A percentile compares a stretch with the other conserved stretches of the same genome.
phyloP scores from a whole-genome alignment of 352 stramenopile species.

The Nothophytophthora sp. region DNA sequence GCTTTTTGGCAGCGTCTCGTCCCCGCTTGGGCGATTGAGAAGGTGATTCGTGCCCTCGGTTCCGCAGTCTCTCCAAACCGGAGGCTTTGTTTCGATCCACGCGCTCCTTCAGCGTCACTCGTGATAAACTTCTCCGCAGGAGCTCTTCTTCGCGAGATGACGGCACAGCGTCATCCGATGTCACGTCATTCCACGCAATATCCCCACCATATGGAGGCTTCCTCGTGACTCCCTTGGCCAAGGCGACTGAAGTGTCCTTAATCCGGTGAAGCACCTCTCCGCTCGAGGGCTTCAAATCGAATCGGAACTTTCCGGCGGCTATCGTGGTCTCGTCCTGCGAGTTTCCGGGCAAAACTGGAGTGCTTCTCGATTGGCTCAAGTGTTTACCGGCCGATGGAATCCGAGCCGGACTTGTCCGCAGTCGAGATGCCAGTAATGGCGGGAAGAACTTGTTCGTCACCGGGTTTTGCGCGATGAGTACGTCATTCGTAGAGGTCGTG shows the following conservation, averaged over 20 bases:
- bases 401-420: slow-evolving; percentile 20
- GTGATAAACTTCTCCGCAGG: slow-evolving; percentile 55
- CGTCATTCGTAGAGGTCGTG: slow-evolving; percentile 41
- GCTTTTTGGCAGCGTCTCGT: slow-evolving; percentile 14
- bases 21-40: slow-evolving; percentile 4
- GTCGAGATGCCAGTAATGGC: slow-evolving; percentile 48
- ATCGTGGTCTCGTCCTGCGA: no score
- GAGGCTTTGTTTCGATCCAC: slow-evolving; percentile 42
- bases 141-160: slow-evolving; percentile 44
- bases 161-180: slow-evolving; percentile 3
- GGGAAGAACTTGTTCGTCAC: slow-evolving; percentile 56
- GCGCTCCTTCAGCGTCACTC: slow-evolving; percentile 55
- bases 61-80: slow-evolving; percentile 23
- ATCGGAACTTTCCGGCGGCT: no score
- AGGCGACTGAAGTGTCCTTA: slow-evolving; percentile 13
- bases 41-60: slow-evolving; percentile 10
- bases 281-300: no score
- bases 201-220: neutral
- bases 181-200: neutral
- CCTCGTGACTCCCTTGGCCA: slow-evolving; percentile 3
- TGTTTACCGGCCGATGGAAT: neutral
- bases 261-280: neutral
- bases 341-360: no score
- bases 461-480: slow-evolving; percentile 41
- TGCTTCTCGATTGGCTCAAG: no score